These are phyloP conservation scores for Cubamyces lactineus DNA, from an alignment of 768 basidiomycete genomes.

Conservation along the genomic window DNA sequence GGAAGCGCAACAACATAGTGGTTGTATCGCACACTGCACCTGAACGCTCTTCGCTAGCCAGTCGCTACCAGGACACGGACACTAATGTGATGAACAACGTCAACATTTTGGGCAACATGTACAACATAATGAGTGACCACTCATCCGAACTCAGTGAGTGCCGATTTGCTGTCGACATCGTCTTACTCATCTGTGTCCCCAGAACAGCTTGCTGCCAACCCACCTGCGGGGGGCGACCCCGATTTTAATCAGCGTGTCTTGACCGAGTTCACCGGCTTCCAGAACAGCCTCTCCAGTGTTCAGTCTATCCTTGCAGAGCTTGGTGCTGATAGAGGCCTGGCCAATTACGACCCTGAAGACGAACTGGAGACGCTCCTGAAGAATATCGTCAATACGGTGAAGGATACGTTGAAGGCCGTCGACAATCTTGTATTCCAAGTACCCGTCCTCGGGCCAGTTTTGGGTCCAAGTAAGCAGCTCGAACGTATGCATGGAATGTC, in stretches of 20 bases:
- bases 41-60: neutral
- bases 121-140: conserved; percentile 26
- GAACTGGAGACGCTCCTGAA: conserved; percentile 54
- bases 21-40: conserved; percentile 16
- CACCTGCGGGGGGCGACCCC: conserved; percentile 24
- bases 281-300: conserved; percentile 38
- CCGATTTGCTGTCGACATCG: neutral
- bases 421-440: conserved; percentile 40
- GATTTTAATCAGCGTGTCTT: conserved; percentile 44
- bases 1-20: neutral
- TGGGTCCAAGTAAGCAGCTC: conserved; percentile 52
- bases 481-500: no score
- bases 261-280: conserved; percentile 41
- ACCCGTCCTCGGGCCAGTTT: conserved; percentile 51
- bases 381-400: conserved; percentile 50
- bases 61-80: conserved; percentile 15
- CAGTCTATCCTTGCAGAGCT: conserved; percentile 34
- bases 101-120: conserved; percentile 33
- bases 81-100: conserved; percentile 24
- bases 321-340: conserved; percentile 50
- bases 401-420: conserved; percentile 44
- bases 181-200: neutral
- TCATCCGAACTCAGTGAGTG: conserved; percentile 34
- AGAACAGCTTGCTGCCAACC: conserved; percentile 5
- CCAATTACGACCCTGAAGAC: conserved; percentile 49